A percentile compares a stretch with the other conserved stretches of the same genome.
These are phyloP conservation scores for Diaporthe destruens DNA, from an alignment of 2,329 filamentous ascomycete genomes.

Conservation along the genomic window DNA sequence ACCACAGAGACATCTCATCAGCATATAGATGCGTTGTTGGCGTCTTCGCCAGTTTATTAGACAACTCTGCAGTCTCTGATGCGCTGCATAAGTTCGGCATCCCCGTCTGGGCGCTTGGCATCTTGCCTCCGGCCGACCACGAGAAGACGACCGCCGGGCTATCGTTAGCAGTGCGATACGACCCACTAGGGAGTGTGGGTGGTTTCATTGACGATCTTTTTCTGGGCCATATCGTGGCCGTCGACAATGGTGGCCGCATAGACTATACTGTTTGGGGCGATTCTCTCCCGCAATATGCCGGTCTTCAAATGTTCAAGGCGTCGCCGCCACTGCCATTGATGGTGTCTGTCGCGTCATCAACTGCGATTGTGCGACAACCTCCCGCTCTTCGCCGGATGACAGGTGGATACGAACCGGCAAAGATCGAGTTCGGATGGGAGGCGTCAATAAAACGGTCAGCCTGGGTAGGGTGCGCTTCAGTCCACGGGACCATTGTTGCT, in stretches of 20 bases:
- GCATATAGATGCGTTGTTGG: background rate
- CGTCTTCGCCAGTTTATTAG: background rate
- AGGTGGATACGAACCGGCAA: constrained; percentile 15
- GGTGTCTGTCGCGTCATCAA: background rate
- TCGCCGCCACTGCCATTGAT: constrained; percentile 3
- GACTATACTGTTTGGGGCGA: constrained; percentile 9
- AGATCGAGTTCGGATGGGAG: constrained; percentile 1
- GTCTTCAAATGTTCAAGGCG: background rate
- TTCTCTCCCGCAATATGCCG: background rate
- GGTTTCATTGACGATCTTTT: constrained; percentile 8
- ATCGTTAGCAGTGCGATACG: background rate
- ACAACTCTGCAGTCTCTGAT: background rate
- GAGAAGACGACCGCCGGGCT: background rate
- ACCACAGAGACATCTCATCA: background rate
- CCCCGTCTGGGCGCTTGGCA: background rate
- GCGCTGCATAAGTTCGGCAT: background rate
- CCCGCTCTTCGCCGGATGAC: background rate
- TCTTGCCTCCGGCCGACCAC: background rate
- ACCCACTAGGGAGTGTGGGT: background rate
- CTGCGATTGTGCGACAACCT: background rate
- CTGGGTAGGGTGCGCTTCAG: background rate
- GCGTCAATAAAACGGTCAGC: constrained; percentile 3
- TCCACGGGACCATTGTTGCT: constrained; percentile 7
- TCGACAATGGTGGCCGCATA: constrained; percentile 10
- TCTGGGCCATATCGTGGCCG: background rate